phyloP scores from a whole-genome alignment of 1,284 basidiomycete species.

The Ganoderma leucocontextum region DNA sequence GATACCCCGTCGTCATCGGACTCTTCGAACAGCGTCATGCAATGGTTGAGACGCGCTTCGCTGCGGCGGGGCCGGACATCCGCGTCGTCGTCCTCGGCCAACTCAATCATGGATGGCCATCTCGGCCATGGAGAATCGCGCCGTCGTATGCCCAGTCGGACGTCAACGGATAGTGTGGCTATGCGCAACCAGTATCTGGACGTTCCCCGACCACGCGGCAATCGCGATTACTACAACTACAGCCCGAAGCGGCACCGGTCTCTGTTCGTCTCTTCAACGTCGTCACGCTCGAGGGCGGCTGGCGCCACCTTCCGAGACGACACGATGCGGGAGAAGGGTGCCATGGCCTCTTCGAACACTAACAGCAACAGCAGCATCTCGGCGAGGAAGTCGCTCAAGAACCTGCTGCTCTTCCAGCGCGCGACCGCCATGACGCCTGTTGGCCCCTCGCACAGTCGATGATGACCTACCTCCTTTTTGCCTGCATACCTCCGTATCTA shows the following conservation, averaged over 20 bases:
- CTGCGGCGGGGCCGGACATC: slow-evolving; percentile 58
- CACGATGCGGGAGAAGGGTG: neutral
- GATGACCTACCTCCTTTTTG: neutral
- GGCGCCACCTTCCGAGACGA: slow-evolving; percentile 3
- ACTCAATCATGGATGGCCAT: slow-evolving; percentile 27
- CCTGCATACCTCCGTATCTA: slow-evolving; percentile 6
- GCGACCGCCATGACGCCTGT: slow-evolving; percentile 19
- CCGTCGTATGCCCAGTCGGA: neutral
- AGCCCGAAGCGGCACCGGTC: slow-evolving; percentile 38
- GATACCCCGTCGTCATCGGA: slow-evolving; percentile 35
- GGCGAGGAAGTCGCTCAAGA: slow-evolving; percentile 18
- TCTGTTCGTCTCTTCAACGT: slow-evolving; percentile 34
- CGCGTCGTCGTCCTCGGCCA: slow-evolving; percentile 28
- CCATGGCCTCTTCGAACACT: neutral
- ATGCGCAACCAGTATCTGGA: slow-evolving; percentile 12
- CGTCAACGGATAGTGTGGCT: slow-evolving; percentile 23
- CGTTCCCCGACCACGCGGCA: slow-evolving; percentile 10
- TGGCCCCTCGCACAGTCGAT: slow-evolving; percentile 3
- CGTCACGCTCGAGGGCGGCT: slow-evolving; percentile 28
- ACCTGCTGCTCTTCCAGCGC: slow-evolving; percentile 23
- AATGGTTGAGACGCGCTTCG: slow-evolving; percentile 56
- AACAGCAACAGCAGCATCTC: neutral
- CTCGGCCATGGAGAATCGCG: neutral
- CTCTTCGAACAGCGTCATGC: slow-evolving; percentile 47
- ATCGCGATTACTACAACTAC: slow-evolving; percentile 12